Base-by-base conservation (phyloP, 352 stramenopile genomes). In the Pythium rishiriense region DNA sequence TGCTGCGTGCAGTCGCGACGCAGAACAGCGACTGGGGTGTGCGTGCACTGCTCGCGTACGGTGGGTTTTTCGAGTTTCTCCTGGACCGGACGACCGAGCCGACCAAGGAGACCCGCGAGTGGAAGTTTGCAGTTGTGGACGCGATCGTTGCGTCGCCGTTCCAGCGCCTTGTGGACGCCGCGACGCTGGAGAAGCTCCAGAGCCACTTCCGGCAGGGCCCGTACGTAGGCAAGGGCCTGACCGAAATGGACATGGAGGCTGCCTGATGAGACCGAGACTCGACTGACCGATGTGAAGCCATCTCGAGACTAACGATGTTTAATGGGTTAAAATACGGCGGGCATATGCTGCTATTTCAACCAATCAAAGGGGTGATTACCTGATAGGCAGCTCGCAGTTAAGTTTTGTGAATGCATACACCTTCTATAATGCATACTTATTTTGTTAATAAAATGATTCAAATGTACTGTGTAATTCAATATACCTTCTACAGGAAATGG, bases 61-160 rank as follows among this genome's bases (percentile, higher is more conserved):
- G 83, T 31, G 85, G 87, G 11, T 91, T 96, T 55, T 85, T 93
- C 49, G 87, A 96, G 70, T 96, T 91, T 61, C 69, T 96, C 33
- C 58, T 94, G 60, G 83, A 96, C 65, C 82, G 85, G 35, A 74
- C 69, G 22, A 96, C 87, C 10, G 87, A 96, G 61, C 83, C 85
- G 25, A 93, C 79, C 25, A 96, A 94, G 52, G 74, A 88, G 52
- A 90, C 83, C 25, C 81, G 85, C 63, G 87, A 96, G 71, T 96
- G 87, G 87, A 96, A 96, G 66, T 96, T 96, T 66, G 83, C 87
- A 9, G 71, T 96, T 53, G 74, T 91, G n/a, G 87, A 94, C 43
- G 81, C 83, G 24, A 55, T 94, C 11, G 22, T 94, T 15, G 79
- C 73, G 12, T 94, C 85, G n/a, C 81, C 74, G 15, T 93, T 88